Percentiles rank a stretch among this genome's conserved stretches.
Conservation (phyloP, 768 basidiomycete species). For the Trametes elegans region DNA sequence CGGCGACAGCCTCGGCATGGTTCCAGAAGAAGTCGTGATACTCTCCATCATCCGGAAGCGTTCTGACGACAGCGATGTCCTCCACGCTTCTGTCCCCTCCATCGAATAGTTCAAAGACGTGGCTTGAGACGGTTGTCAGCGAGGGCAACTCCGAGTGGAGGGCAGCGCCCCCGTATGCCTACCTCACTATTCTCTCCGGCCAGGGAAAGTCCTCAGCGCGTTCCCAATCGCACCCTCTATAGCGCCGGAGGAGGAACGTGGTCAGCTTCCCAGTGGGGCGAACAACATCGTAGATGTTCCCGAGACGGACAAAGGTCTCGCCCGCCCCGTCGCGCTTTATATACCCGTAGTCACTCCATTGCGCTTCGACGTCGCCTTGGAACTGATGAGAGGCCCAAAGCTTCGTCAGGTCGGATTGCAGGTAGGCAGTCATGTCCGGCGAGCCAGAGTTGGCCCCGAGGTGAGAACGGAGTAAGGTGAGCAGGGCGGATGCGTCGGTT, state of each 20-base stretch:
- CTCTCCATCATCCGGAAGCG: conserved; percentile 9
- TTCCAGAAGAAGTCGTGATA: conserved; percentile 18
- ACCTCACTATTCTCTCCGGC: neutral
- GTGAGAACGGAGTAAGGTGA: neutral
- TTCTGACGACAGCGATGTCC: conserved; percentile 10
- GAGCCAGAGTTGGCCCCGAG: neutral
- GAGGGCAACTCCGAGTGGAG: neutral
- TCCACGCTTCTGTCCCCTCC: neutral
- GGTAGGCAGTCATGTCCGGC: neutral
- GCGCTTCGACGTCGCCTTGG: neutral
- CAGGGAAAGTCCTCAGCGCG: conserved; percentile 4
- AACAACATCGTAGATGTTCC: conserved; percentile 4
- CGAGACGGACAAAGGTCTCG: conserved; percentile 2
- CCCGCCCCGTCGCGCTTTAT: neutral
- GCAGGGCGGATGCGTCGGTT: neutral
- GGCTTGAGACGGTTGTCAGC: neutral
- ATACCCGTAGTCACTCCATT: conserved; percentile 12
- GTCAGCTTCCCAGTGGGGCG: conserved; percentile 3
- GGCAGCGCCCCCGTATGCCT: neutral
- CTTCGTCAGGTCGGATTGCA: neutral
- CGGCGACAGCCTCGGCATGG: neutral
- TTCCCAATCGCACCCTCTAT: neutral
- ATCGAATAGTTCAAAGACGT: neutral
- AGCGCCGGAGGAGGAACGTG: conserved; percentile 3
- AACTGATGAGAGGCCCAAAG: conserved; percentile 12